Evolutionary conservation across 345 rosid genomes (phyloP), one percentile per base, ranked within the genome.

Genomic region (Schrenkiella parvula): DNA sequence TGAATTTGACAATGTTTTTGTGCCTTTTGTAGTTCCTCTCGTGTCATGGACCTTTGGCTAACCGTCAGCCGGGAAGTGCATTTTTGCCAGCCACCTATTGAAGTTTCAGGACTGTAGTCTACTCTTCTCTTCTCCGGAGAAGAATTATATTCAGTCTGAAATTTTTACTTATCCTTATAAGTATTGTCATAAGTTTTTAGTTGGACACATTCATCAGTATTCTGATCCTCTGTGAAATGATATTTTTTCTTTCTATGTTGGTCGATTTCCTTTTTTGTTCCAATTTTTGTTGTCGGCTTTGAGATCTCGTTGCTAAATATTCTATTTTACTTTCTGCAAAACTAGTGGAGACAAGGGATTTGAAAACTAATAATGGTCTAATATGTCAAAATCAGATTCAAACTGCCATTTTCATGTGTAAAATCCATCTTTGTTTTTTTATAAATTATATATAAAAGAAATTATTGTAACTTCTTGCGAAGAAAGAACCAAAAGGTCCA

Each of bases 41-140:
- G 19, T 82, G 88, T 43, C 95, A 88, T 71, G 95, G 91, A 76
- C 88, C 85, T 39, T 65, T 88, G 78, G 84, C 91, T 0, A 3
- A 58, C 1, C 91, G 95, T 15, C 51, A 83, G 74, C 87, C 95
- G 0, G 95, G 95, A 72, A 66, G 68, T 68, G 95, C 95, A 0
- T 88, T 88, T 64, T 26, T 75, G 55, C 31, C 72, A 11, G 86
- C 84, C 14, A 31, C 77, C 15, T 82, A 78, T 15, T 88, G 72
- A 78, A 74, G 76, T 50, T 38, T 67, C 31, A 53, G 75, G 29
- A 9, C 31, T 55, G 17, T 19, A 0, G 46, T 54, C 37, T 37
- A 48, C 12, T 50, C 28, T 57, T 57, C 13, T 73, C 34, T 6
- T 41, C 23, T 32, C 5, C 19, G 42, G 43, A 50, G 67, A 66